phyloP scores from a whole-genome alignment of 768 basidiomycete species.

The Boletus sensibilis region DNA sequence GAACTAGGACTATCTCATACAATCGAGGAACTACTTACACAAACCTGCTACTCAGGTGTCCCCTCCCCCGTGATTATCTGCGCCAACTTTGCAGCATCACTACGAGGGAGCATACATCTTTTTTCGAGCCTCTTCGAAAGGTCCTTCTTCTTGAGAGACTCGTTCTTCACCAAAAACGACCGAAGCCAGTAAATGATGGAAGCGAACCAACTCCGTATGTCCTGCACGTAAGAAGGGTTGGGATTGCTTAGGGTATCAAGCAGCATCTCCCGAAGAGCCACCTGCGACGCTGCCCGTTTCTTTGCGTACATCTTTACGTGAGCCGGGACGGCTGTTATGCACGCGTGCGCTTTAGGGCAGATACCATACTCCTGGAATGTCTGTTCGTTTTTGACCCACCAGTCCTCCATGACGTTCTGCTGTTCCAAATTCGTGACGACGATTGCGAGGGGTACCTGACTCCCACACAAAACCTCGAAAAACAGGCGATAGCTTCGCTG shows the following conservation, averaged over 20 bases:
- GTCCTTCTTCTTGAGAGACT: neutral
- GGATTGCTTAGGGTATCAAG: neutral
- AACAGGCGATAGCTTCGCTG: constrained; percentile 17
- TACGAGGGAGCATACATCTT: neutral
- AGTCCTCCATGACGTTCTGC: constrained; percentile 8
- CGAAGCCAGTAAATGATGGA: neutral
- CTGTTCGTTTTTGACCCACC: constrained; percentile 12
- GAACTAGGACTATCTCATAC: neutral
- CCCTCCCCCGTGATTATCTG: neutral
- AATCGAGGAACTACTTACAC: neutral
- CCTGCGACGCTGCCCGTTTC: constrained; percentile 5
- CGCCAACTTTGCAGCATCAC: neutral
- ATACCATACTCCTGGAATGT: neutral
- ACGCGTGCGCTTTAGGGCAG: constrained; percentile 5
- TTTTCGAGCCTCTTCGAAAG: neutral
- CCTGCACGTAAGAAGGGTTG: neutral
- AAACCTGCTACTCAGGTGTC: neutral
- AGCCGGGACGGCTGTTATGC: constrained; percentile 7
- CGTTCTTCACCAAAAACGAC: neutral
- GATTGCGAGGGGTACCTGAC: constrained; percentile 11
- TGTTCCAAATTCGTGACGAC: constrained; percentile 11
- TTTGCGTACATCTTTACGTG: neutral
- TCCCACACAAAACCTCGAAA: constrained; percentile 10
- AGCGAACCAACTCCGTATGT: constrained; percentile 1
- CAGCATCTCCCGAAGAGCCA: neutral